A percentile compares a stretch with the other conserved stretches of the same genome.
phyloP scores from a whole-genome alignment of 169 alveolate genomes.

The Plasmodium vivax region DNA sequence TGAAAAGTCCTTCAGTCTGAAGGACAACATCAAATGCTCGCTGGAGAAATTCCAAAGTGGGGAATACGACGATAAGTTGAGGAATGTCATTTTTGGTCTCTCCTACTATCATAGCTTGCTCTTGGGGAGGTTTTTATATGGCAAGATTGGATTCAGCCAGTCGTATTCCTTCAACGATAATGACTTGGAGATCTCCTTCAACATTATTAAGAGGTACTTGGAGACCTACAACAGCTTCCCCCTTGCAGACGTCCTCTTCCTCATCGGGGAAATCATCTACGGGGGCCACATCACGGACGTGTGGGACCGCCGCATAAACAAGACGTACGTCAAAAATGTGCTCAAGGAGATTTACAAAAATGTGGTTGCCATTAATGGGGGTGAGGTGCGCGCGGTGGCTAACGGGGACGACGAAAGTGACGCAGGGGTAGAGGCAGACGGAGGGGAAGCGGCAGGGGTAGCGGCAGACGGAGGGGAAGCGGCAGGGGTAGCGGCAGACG shows the following conservation, averaged over 20 bases:
- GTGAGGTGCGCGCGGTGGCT: background rate
- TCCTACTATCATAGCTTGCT: slow-evolving; percentile 96
- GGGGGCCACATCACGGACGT: slow-evolving; percentile 98
- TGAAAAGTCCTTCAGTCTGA: slow-evolving; percentile 76
- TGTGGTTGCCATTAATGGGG: slow-evolving; percentile 31
- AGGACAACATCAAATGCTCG: slow-evolving; percentile 79
- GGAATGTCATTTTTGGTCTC: slow-evolving; percentile 93
- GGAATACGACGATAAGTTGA: slow-evolving; percentile 93
- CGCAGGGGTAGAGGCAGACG: background rate
- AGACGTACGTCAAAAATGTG: slow-evolving; percentile 87
- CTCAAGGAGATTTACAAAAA: slow-evolving; percentile 53
- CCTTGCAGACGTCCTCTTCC: slow-evolving; percentile 94
- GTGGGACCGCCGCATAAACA: slow-evolving; percentile 97
- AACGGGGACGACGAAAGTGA: background rate
- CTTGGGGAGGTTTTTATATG: slow-evolving; percentile 96
- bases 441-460: too few relatives aligned
- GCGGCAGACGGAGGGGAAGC: too few relatives aligned
- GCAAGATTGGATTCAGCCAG: slow-evolving; percentile 96
- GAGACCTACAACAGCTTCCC: slow-evolving; percentile 92
- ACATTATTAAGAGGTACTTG: slow-evolving; percentile 93
- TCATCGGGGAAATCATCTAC: slow-evolving; percentile 97
- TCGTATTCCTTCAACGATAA: slow-evolving; percentile 97
- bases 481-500: too few relatives aligned
- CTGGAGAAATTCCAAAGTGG: slow-evolving; percentile 84
- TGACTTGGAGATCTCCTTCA: slow-evolving; percentile 95